Conservation (phyloP, 2,329 filamentous ascomycete species). For the Alternaria tenuissima region DNA sequence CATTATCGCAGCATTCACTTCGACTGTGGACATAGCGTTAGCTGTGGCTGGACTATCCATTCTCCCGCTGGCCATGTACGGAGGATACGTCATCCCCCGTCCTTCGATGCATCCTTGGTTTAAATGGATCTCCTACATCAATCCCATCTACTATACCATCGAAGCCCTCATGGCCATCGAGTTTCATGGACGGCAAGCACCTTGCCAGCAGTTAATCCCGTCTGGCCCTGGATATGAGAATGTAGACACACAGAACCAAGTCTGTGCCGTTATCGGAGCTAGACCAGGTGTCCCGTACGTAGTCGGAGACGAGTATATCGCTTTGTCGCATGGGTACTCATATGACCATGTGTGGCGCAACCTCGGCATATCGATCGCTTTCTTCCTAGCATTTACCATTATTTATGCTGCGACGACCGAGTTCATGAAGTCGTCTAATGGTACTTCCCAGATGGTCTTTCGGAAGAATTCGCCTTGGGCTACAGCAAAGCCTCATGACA, state of each 20-base stretch:
- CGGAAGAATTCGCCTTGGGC: neutral
- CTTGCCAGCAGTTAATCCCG: constrained; percentile 31
- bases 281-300: constrained; percentile 38
- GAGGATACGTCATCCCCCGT: constrained; percentile 71
- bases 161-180: constrained; percentile 69
- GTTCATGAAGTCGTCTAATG: constrained; percentile 28
- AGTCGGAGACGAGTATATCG: constrained; percentile 40
- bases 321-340: constrained; percentile 21
- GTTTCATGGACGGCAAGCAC: constrained; percentile 37
- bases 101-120: constrained; percentile 59
- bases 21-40: neutral
- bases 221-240: constrained; percentile 30
- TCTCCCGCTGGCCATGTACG: constrained; percentile 67
- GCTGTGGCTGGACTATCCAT: constrained; percentile 37
- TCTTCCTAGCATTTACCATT: neutral
- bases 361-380: constrained; percentile 26
- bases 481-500: neutral
- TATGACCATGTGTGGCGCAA: constrained; percentile 55
- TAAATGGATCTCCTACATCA: constrained; percentile 68
- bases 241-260: constrained; percentile 17
- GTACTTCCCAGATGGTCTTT: constrained; percentile 50
- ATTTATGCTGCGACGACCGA: constrained; percentile 24
- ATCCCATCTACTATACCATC: constrained; percentile 78
- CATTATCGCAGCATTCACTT: neutral
- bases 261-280: constrained; percentile 49